Evolutionary conservation across 106 monocot species (phyloP).

Genomic region (Acorus gramineus): DNA sequence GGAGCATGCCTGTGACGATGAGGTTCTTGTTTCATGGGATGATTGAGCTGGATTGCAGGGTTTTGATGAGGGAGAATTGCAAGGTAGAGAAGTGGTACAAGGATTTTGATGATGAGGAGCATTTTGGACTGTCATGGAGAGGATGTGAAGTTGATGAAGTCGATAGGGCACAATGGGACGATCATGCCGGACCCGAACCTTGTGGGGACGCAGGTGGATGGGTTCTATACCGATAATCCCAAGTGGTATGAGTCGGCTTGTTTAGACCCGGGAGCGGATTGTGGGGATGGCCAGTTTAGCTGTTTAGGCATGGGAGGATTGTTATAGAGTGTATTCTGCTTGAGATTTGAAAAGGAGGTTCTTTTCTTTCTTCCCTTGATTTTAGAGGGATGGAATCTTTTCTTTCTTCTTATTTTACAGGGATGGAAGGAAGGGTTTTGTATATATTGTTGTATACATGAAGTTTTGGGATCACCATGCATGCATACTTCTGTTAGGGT

Average conservation of each 20-base stretch:
- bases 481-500: no score
- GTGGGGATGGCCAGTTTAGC: conserved; percentile 32
- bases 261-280: conserved; percentile 45
- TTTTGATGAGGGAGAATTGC: conserved; percentile 50
- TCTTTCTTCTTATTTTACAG: no score
- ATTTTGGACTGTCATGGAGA: conserved; percentile 66
- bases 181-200: conserved; percentile 44
- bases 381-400: no score
- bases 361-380: no score
- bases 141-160: conserved; percentile 72
- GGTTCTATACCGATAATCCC: conserved; percentile 49
- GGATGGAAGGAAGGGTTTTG: no score
- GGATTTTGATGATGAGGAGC: conserved; percentile 80
- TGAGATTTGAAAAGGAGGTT: no score
- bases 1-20: conserved; percentile 57
- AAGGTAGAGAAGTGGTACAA: conserved; percentile 71
- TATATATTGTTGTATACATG: no score
- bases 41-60: conserved; percentile 42
- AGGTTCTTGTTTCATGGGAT: conserved; percentile 54
- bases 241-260: conserved; percentile 72
- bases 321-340: background rate
- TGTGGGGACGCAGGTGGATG: conserved; percentile 71
- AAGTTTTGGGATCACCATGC: no score
- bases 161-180: conserved; percentile 51
- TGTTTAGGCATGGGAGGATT: conserved; percentile 35